Conservation (phyloP, 1,284 basidiomycete species). For the Sphaerobolus stellatus region DNA sequence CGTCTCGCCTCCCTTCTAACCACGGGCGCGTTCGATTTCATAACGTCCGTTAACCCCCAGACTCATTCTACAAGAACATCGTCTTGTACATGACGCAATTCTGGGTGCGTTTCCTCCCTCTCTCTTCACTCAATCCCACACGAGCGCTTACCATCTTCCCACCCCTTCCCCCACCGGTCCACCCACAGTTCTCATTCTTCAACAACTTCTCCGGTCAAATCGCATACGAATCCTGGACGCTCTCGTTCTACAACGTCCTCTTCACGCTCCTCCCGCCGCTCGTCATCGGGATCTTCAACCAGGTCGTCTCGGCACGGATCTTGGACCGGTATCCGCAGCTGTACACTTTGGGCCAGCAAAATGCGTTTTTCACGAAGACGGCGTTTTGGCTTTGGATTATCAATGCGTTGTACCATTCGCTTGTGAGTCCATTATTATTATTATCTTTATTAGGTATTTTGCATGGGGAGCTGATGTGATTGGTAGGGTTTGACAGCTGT, state of each 20-base stretch:
- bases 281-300: conserved; percentile 96
- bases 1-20: conserved; percentile 33
- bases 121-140: background rate
- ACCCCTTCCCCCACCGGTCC: no score
- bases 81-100: conserved; percentile 97
- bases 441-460: background rate
- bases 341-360: conserved; percentile 89
- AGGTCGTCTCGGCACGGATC: conserved; percentile 96
- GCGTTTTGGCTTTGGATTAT: conserved; percentile 95
- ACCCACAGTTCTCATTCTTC: conserved; percentile 91
- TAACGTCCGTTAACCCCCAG: conserved; percentile 38
- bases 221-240: conserved; percentile 97
- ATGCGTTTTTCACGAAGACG: conserved; percentile 88
- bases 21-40: background rate
- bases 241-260: conserved; percentile 90
- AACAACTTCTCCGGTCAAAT: conserved; percentile 99
- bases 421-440: conserved; percentile 54
- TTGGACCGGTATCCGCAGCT: conserved; percentile 97
- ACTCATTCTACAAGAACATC: conserved; percentile 97
- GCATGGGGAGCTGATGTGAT: background rate
- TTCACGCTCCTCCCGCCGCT: conserved; percentile 96
- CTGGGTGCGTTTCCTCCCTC: conserved; percentile 63
- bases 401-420: conserved; percentile 92
- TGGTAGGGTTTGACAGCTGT: conserved; percentile 55
- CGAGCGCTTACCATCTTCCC: conserved; percentile 7